Base-by-base conservation (phyloP, 495 filamentous ascomycete genomes). In the Chaetomidium leptoderma region DNA sequence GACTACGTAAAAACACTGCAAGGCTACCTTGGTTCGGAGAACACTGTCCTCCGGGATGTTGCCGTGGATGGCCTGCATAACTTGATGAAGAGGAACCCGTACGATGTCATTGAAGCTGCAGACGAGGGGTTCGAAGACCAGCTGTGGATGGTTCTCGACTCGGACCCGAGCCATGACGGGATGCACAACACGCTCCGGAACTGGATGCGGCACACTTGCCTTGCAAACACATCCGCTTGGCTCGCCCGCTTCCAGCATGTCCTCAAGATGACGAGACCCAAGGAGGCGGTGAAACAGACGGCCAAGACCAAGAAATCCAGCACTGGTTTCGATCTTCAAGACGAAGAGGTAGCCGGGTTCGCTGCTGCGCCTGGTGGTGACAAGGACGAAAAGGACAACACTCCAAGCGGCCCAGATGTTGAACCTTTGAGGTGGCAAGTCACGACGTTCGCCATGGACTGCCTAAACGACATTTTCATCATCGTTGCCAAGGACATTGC, bases 301-400 rank as follows among this genome's bases (percentile, higher is more conserved):
- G 74, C 80, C 17, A 63, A 74, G 2, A 67, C 73, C 27, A 71
- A 71, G 32, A 86, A 83, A 43, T 65, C 74, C 35, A 74, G 76
- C 19, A 76, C 77, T 3, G 78, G 78, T 0, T 78, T 86, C 9
- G 95, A 97, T 61, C 72, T 97, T 4, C 87, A 92, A 53, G 93
- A 99, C 68, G 93, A 99, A 65, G 93, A 99, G 67, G 92, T 95
- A 37, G 92, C 93, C 44, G 93, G 92, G 0, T 97, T 98, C 68
- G 91, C 91, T 39, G 82, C 83, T 26, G 83, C 86, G 17, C 79
- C 81, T 36, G 85, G 85, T 16, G 79, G 71, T 6, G 75, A 82
- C 24, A 84, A 85, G 11, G 84, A 86, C 36, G 87, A 91, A 11
- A 74, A 83, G 40, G 74, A 80, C 11, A 70, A 80, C 11, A 70